Base-by-base conservation (phyloP, 2,329 filamentous ascomycete species). In the Aspergillus costaricaensis region DNA sequence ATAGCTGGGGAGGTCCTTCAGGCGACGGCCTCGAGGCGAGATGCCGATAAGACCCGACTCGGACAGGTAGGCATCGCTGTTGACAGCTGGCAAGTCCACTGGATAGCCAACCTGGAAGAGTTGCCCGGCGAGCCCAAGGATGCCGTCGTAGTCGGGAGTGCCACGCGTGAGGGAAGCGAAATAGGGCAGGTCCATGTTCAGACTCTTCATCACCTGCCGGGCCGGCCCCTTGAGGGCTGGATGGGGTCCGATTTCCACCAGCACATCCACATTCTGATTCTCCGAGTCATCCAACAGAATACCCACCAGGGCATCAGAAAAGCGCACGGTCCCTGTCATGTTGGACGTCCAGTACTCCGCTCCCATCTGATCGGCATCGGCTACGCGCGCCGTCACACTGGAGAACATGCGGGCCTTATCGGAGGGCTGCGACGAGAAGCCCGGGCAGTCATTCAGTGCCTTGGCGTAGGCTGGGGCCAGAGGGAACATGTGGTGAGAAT, bases 181-280 rank as follows among this genome's bases (percentile, higher is more conserved):
- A 14, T 59, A 59, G n/a, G 57, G 57, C 10, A 53, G 17, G 2
- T 51, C 39, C 14, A 55, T 14, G 12, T 49, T 43, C 23, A 58
- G 23, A 7, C 27, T 36, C 15, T 58, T 47, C 12, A 61, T 14
- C 9, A 47, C 60, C 43, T 55, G 49, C 44, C 39, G 39, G 3
- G 61, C 23, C 2, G 71, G 69, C 2, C 70, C 62, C 19, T 62
- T 62, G 7, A 73, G 57, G 2, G 70, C 66, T 6, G 65, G 58
- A 51, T 74, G 70, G 10, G 60, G 57, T 9, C 60, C 60, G 12
- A 62, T 23, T 27, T 62, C 60, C 7, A 62, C 38, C n/a, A 59
- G 21, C 7, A 58, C 41, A 10, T 60, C 53, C 5, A 59, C 41
- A 19, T 44, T 44, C 41, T 44, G 50, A 23, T 50, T 21, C 10